Evolutionary conservation across 208 protist genomes (phyloP).

Genomic region (Acanthamoeba lenticulata): DNA sequence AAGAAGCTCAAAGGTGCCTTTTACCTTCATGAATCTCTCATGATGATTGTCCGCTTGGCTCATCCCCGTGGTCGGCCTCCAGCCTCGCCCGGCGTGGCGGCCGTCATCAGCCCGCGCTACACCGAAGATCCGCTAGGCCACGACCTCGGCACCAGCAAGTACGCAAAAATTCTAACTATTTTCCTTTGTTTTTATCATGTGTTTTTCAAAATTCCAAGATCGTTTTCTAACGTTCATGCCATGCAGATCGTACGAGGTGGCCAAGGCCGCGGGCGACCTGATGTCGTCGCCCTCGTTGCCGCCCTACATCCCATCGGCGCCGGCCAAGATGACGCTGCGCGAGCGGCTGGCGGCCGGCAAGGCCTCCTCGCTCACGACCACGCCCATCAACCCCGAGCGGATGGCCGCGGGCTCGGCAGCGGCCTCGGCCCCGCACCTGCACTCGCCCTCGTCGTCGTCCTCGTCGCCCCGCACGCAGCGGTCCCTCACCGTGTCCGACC

Average conservation of each 20-base stretch:
- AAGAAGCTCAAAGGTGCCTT: background rate
- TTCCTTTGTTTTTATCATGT: background rate
- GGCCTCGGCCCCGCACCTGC: background rate
- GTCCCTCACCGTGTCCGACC: background rate
- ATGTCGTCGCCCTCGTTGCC: slow-evolving; percentile 1
- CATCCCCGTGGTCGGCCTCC: background rate
- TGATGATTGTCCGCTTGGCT: background rate
- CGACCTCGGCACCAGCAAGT: background rate
- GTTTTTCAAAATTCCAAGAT: no score
- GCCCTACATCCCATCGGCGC: background rate
- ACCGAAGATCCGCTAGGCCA: background rate
- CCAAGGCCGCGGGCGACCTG: background rate
- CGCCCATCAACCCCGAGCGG: background rate
- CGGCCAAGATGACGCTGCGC: slow-evolving; percentile 5
- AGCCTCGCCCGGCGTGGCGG: background rate
- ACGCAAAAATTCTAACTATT: background rate
- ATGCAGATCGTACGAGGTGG: background rate
- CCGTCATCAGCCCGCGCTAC: slow-evolving; percentile 30
- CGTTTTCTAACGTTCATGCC: background rate
- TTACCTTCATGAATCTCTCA: background rate
- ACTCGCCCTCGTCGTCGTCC: background rate
- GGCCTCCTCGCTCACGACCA: background rate
- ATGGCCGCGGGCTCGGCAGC: background rate
- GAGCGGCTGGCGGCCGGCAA: slow-evolving; percentile 17
- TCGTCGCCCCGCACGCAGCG: background rate